These are phyloP conservation scores for Gaeumannomyces sp. DNA, from an alignment of 2,329 filamentous ascomycete genomes.

Conservation along the genomic window DNA sequence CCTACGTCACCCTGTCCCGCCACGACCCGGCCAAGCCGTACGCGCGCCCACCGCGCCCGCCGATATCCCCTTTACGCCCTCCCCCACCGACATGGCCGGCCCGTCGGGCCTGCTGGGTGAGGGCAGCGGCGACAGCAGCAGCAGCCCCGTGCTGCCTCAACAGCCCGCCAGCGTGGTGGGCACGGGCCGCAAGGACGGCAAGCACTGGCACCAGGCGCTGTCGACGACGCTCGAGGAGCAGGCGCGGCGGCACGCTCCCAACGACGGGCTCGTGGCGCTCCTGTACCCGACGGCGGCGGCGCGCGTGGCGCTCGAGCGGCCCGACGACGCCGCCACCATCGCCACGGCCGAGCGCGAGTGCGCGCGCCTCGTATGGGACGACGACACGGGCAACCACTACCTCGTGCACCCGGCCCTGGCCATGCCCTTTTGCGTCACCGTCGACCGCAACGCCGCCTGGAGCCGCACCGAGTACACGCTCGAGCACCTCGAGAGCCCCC, in stretches of 20 bases:
- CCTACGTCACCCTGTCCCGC: constrained; percentile 51
- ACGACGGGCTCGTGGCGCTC: constrained; percentile 60
- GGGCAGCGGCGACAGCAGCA: constrained; percentile 19
- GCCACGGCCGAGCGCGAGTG: constrained; percentile 62
- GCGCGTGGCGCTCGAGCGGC: constrained; percentile 53
- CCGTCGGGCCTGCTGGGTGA: constrained; percentile 13
- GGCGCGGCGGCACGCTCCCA: constrained; percentile 44
- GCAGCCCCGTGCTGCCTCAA: constrained; percentile 19
- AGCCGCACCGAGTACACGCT: constrained; percentile 58
- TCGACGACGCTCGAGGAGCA: constrained; percentile 52
- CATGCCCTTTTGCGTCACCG: constrained; percentile 55
- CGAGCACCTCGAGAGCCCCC: constrained; percentile 57
- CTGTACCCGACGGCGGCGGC: constrained; percentile 62
- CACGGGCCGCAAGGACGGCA: constrained; percentile 33
- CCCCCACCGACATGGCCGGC: constrained; percentile 3
- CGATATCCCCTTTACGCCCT: constrained; percentile 13
- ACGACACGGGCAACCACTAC: constrained; percentile 52
- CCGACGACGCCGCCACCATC: constrained; percentile 52
- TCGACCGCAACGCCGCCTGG: constrained; percentile 53
- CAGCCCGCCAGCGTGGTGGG: constrained; percentile 39
- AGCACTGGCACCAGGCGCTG: constrained; percentile 53
- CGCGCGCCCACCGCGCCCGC: constrained; percentile 34
- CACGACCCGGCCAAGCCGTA: constrained; percentile 55
- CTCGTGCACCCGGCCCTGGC: constrained; percentile 58
- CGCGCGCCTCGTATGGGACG: constrained; percentile 66